These are phyloP conservation scores for Paracamarosporium sp. DNA, from an alignment of 2,329 filamentous ascomycete genomes.

Conservation along the genomic window DNA sequence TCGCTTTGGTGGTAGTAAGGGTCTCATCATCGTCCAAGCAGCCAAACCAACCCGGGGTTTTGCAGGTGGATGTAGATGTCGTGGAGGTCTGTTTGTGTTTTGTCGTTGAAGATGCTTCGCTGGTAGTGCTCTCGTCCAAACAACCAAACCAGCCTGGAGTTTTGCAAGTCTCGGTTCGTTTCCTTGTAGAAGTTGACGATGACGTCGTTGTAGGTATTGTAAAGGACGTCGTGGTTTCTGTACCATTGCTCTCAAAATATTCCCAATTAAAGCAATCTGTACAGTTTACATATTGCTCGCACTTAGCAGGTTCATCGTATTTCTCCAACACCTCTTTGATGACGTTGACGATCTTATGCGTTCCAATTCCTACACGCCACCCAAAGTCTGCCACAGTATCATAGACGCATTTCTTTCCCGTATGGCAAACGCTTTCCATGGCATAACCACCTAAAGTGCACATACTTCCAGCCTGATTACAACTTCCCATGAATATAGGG, in stretches of 20 bases:
- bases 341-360: constrained; percentile 87
- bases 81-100: constrained; percentile 42
- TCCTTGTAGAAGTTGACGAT: constrained; percentile 65
- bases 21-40: constrained; percentile 61
- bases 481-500: constrained; percentile 91
- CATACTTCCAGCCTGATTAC: constrained; percentile 85
- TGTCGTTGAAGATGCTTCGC: constrained; percentile 54
- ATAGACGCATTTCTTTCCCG: constrained; percentile 86
- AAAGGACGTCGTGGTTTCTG: constrained; percentile 68
- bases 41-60: constrained; percentile 69
- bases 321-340: constrained; percentile 86
- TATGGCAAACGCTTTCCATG: constrained; percentile 90
- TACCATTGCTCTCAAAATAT: constrained; percentile 91
- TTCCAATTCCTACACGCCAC: constrained; percentile 89
- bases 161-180: constrained; percentile 83
- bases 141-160: constrained; percentile 94
- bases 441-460: constrained; percentile 94
- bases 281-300: constrained; percentile 76
- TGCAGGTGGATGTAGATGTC: constrained; percentile 50
- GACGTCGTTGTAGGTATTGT: constrained; percentile 50
- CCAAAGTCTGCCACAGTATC: constrained; percentile 91
- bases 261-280: constrained; percentile 94
- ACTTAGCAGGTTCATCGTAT: constrained; percentile 82
- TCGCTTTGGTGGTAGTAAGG: constrained; percentile 46
- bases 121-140: constrained; percentile 68